Base-by-base conservation (phyloP, 257 asterid genomes). In the Pogostemon cablin region DNA sequence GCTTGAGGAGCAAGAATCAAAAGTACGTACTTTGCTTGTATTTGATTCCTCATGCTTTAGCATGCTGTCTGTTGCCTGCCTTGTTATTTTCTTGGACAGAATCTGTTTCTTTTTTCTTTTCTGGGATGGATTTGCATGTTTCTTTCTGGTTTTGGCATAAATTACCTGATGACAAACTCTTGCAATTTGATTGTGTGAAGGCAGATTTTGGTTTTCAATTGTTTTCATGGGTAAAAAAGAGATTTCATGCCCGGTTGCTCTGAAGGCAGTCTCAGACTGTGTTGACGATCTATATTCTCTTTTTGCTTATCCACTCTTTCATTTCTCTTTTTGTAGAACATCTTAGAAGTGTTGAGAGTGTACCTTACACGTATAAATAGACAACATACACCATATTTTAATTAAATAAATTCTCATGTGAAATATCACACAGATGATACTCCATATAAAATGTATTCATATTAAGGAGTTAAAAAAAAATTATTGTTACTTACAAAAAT, bases 11-110 rank as follows among this genome's bases (percentile, higher is more conserved):
- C 74, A 53, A 48, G 39, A 56, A 41, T 50, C 3, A 17, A 37
- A 32, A 49, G 62, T 47, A 67, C 65, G 83, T 82, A 76, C 86
- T 60, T 6, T 25, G 32, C 32, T 25, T 25, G 32, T 49, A 57
- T 74, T 62, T 63, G 74, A 77, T 72, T 73, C 75, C 67, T 47
- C 43, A 71, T 43, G 65, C 70, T 58, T 72, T 72, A 44, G 72
- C 65, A 44, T 59, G 73, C 40, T 69, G 34, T 41, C 42, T 60
- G 41, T 68, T 43, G 3, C 17, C 15, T 34, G 11, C 37, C n/a
- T 41, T 4, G 3, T n/a, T 6, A 15, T 8, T 5, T 12, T 54
- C 32, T 50, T 17, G 9, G 3, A 47, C 9, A 47, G 4, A 9
- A 48, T 11, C 17, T 34, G 64, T 35, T 35, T 35, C 9, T 58